Conservation (phyloP, 805 yeast genomes). For the Yamadazyma sp. region DNA sequence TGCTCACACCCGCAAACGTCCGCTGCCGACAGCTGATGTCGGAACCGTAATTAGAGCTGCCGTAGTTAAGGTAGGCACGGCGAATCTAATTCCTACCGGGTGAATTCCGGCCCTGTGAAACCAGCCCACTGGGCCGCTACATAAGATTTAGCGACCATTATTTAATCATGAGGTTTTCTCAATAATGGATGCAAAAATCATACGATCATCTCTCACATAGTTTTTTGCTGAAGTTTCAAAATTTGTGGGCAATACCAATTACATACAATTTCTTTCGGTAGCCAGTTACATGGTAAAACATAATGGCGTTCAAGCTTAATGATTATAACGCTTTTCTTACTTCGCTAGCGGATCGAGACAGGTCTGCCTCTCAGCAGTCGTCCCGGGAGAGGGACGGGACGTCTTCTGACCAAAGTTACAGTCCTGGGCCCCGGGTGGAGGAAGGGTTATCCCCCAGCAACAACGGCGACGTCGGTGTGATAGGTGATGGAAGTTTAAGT, state of each 20-base stretch:
- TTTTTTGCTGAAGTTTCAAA: no score
- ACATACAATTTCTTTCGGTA: neutral
- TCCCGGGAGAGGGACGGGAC: neutral
- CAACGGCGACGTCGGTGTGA: neutral
- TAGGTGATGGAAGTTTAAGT: neutral
- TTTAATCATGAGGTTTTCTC: constrained; percentile 8
- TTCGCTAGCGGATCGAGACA: constrained; percentile 17
- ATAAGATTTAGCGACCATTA: neutral
- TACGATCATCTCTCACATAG: constrained; percentile 3
- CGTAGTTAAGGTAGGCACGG: no score
- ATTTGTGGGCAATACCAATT: no score
- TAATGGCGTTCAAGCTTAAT: constrained; percentile 29
- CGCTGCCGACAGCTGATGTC: no score
- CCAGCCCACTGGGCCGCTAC: constrained; percentile 1
- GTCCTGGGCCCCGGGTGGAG: neutral
- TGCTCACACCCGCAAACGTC: no score
- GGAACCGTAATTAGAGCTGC: no score
- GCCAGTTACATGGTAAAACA: neutral
- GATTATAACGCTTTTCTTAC: constrained; percentile 30
- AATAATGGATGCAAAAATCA: constrained; percentile 13
- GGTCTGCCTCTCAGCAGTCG: neutral
- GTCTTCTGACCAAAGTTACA: neutral
- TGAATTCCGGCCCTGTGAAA: constrained; percentile 1
- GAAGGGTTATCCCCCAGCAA: neutral
- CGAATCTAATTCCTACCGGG: neutral